Percentiles rank a stretch among this genome's conserved stretches.
Evolutionary conservation across 108 stramenopile species (phyloP).

Genomic region (Cylindrotheca fusiformis): DNA sequence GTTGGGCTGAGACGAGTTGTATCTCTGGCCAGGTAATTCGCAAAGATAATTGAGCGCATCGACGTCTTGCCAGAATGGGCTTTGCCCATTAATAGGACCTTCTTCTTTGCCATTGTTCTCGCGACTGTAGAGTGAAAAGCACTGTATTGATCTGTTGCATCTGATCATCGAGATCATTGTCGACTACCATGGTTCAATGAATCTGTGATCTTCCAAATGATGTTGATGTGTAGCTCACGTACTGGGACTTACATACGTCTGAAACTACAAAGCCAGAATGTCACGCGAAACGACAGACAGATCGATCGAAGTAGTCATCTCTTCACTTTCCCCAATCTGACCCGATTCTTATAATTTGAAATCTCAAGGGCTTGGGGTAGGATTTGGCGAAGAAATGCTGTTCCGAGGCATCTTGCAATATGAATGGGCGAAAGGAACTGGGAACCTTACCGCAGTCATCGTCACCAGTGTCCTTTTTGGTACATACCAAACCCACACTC

Average conservation of each 20-base stretch:
- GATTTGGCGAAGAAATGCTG: constrained; percentile 85
- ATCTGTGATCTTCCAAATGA: no score
- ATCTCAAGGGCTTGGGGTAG: constrained; percentile 69
- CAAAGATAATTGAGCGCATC: constrained; percentile 98
- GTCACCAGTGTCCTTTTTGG: constrained; percentile 73
- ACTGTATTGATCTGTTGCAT: no score
- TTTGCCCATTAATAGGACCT: constrained; percentile 97
- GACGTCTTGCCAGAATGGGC: constrained; percentile 96
- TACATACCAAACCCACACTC: constrained; percentile 80
- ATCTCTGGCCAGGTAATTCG: constrained; percentile 97
- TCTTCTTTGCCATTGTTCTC: constrained; percentile 87
- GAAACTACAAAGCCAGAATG: no score
- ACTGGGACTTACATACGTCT: no score
- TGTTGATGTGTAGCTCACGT: no score
- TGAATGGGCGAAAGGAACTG: constrained; percentile 27
- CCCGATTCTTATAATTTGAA: constrained; percentile 29
- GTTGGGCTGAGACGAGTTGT: constrained; percentile 95
- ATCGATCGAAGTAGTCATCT: no score
- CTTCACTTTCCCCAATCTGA: no score
- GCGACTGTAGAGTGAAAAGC: not conserved
- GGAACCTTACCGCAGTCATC: constrained; percentile 36
- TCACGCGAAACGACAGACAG: no score
- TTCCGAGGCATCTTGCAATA: constrained; percentile 84
- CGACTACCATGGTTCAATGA: no score
- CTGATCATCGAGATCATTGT: no score